A percentile compares a stretch with the other conserved stretches of the same genome.
These are phyloP conservation scores for Microdochium trichocladiopsis DNA, from an alignment of 2,329 filamentous ascomycete species.

Conservation along the genomic window DNA sequence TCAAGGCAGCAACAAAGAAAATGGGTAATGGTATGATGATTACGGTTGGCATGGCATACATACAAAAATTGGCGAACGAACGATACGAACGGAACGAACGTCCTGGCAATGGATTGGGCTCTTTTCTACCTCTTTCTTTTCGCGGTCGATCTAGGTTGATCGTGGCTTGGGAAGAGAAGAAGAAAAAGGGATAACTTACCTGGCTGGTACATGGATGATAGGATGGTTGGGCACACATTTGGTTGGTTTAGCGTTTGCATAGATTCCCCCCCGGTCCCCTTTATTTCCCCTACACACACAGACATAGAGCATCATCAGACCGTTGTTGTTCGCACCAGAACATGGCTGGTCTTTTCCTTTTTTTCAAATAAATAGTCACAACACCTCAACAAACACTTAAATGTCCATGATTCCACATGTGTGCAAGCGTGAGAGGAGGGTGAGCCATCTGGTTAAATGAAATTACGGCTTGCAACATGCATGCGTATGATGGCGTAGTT, in stretches of 20 bases:
- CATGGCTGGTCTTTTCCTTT: not conserved
- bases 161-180: not conserved
- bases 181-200: not conserved
- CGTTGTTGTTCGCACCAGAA: not conserved
- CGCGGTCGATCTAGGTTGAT: too few species aligned
- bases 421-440: not conserved
- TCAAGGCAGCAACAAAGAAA: too few species aligned
- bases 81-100: too few species aligned
- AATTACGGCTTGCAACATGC: too few species aligned
- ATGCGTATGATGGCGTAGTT: too few species aligned
- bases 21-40: too few species aligned
- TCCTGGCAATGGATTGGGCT: too few species aligned
- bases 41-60: too few species aligned
- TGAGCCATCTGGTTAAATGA: too few species aligned
- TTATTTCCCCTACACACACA: not conserved
- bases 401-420: not conserved
- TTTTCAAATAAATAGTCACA: not conserved
- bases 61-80: too few species aligned
- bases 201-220: not conserved
- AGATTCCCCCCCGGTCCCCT: not conserved
- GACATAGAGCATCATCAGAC: not conserved
- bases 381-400: not conserved
- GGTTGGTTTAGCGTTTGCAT: constrained; percentile 1
- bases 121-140: too few species aligned
- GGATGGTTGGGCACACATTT: not conserved